Evolutionary conservation across 805 yeast genomes (phyloP).

Genomic region (Monosporozyma servazzii): DNA sequence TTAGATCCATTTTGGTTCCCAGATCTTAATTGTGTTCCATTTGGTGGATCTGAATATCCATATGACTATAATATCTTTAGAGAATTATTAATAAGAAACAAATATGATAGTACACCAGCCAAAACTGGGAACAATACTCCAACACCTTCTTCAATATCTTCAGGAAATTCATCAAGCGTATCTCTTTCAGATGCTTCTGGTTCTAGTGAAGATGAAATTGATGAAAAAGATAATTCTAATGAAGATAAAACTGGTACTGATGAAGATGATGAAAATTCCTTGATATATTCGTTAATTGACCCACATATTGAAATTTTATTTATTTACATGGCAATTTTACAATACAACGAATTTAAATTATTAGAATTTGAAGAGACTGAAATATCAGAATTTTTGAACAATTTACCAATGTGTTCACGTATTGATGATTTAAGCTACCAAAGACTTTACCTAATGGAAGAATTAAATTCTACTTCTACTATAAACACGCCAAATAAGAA

Average conservation of each 20-base stretch:
- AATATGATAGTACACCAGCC: slow-evolving; percentile 9
- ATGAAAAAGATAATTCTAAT: not conserved
- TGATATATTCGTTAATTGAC: slow-evolving; percentile 43
- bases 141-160: not conserved
- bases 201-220: not conserved
- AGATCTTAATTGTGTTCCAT: slow-evolving; percentile 22
- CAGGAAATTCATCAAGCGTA: not conserved
- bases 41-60: slow-evolving; percentile 19
- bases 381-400: slow-evolving; percentile 65
- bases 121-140: not conserved
- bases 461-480: not conserved
- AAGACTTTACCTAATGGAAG: slow-evolving; percentile 15
- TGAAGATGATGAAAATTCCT: slow-evolving; percentile 3
- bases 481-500: not conserved
- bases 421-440: slow-evolving; percentile 27
- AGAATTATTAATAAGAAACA: slow-evolving; percentile 23
- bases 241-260: no score
- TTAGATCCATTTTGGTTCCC: slow-evolving; percentile 32
- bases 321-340: slow-evolving; percentile 66
- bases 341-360: slow-evolving; percentile 67
- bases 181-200: not conserved
- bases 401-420: slow-evolving; percentile 31
- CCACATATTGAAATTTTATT: slow-evolving; percentile 72
- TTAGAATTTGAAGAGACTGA: slow-evolving; percentile 87
- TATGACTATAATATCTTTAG: slow-evolving; percentile 24